Base-by-base conservation (phyloP, 495 filamentous ascomycete species). In the Penicillium desertorum region DNA sequence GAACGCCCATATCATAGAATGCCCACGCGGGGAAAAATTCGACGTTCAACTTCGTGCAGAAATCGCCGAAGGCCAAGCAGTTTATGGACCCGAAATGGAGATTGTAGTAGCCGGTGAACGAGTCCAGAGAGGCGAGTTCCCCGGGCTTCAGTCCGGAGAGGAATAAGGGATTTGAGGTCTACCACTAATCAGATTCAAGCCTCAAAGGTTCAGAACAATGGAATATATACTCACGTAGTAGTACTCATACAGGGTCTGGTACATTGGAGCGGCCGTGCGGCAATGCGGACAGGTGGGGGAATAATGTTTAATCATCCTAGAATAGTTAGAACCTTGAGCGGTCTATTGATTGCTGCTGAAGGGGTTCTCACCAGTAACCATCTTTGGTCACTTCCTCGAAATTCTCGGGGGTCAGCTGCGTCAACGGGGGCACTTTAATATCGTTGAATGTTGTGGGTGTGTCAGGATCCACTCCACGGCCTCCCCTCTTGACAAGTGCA, bases 171-270 rank as follows among this genome's bases (percentile, higher is more conserved):
- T 89, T 86, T n/a, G 89, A 94, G 7, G 93, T 96, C 79, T 82
- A 56, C 42, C 10, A 45, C 20, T 49, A 22, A 58, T 75, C 51
- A 76, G 66, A 46, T 39, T 51, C 9, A 19, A 23, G 4, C 19
- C 17, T 20, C 11, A 46, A 32, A 10, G 10, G n/a, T 43, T 32
- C 4, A n/a, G 9, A 19, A 20, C 2, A 14, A 4, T 14, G 6
- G 20, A 20, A 54, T 50, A 9, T 12, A 30, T 36, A 67, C 77
- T 61, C 58, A 82, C 79, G 55, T 92, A 96, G 76, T 97, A 96
- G 74, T 85, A 97, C 71, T 98, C 94, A 75, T 96, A 96, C 22
- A 96, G 76, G 7, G 93, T 96, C 76, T 97, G 91, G 80, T 86
- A 98, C 50, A 83, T 86, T 25, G 95, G 95, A 34, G 89, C 91